phyloP scores from a whole-genome alignment of 2,329 filamentous ascomycete species.

The Alternaria dauci region DNA sequence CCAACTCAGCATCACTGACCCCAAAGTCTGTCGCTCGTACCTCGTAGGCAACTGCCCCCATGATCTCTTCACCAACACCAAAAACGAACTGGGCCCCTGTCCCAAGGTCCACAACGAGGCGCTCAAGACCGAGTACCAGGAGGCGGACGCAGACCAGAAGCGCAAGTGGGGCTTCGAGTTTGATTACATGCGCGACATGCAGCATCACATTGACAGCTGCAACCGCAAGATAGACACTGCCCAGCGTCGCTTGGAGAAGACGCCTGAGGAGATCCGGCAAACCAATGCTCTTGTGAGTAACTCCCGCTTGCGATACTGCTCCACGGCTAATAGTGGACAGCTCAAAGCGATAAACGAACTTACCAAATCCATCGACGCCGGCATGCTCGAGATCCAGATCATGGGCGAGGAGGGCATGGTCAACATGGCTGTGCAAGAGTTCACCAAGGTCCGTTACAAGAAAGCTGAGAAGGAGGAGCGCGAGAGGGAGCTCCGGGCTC shows the following conservation, averaged over 20 bases:
- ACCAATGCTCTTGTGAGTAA: constrained; percentile 78
- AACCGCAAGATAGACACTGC: constrained; percentile 91
- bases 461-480: constrained; percentile 82
- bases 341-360: constrained; percentile 88
- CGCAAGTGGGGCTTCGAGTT: constrained; percentile 89
- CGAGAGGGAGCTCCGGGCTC: constrained; percentile 86
- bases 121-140: constrained; percentile 88
- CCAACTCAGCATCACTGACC: constrained; percentile 86
- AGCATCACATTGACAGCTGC: constrained; percentile 96
- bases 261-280: constrained; percentile 94
- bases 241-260: constrained; percentile 92
- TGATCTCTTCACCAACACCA: constrained; percentile 99
- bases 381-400: constrained; percentile 84
- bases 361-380: constrained; percentile 77
- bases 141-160: constrained; percentile 73
- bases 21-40: constrained; percentile 94
- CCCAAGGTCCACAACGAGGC: constrained; percentile 87
- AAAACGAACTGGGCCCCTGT: constrained; percentile 93
- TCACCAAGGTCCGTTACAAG: constrained; percentile 82
- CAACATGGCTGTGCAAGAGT: constrained; percentile 82
- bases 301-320: background rate
- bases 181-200: constrained; percentile 95
- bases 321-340: constrained; percentile 45
- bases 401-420: constrained; percentile 84
- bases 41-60: constrained; percentile 94